phyloP scores from a whole-genome alignment of 2,329 filamentous ascomycete species.

The Penicillium sp. region DNA sequence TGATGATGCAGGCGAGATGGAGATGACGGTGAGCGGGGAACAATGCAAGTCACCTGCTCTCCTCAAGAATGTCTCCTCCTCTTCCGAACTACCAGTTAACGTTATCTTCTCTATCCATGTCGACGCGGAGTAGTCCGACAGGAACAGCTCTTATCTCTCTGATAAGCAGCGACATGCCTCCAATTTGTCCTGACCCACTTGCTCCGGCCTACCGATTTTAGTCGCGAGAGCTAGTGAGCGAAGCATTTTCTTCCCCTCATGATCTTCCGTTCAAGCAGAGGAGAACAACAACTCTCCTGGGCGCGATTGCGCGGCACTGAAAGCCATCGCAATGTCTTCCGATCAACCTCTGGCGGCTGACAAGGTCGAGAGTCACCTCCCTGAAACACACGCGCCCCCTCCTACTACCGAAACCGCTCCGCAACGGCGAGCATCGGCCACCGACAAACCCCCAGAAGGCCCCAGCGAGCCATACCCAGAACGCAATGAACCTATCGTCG shows the following conservation, averaged over 20 bases:
- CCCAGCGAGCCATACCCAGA: conserved; percentile 21
- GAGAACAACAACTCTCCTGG: not conserved
- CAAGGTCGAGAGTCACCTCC: conserved; percentile 25
- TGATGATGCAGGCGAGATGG: not conserved
- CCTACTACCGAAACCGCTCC: conserved; percentile 50
- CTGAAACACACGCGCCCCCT: conserved; percentile 41
- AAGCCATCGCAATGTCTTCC: conserved; percentile 7
- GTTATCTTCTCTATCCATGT: not conserved
- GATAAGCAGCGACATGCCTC: conserved; percentile 7
- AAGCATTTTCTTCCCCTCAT: conserved; percentile 13
- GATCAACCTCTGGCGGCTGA: not conserved
- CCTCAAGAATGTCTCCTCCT: conserved; percentile 1
- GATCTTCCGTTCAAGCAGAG: not conserved
- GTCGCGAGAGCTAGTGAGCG: conserved; percentile 5
- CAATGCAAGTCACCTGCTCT: conserved; percentile 22
- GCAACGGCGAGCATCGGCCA: conserved; percentile 44
- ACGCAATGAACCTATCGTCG: conserved; percentile 15
- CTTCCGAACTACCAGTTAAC: not conserved
- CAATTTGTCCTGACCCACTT: conserved; percentile 10
- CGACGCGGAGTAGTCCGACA: too few relatives aligned
- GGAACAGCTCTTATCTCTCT: conserved; percentile 5
- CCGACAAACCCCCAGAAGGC: conserved; percentile 22
- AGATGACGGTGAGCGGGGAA: conserved; percentile 19
- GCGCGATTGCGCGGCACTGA: not conserved
- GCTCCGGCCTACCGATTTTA: conserved; percentile 4